Percentiles rank a stretch among this genome's conserved stretches.
Evolutionary conservation across 257 asterid genomes (phyloP).

Genomic region (Solanum acaule): DNA sequence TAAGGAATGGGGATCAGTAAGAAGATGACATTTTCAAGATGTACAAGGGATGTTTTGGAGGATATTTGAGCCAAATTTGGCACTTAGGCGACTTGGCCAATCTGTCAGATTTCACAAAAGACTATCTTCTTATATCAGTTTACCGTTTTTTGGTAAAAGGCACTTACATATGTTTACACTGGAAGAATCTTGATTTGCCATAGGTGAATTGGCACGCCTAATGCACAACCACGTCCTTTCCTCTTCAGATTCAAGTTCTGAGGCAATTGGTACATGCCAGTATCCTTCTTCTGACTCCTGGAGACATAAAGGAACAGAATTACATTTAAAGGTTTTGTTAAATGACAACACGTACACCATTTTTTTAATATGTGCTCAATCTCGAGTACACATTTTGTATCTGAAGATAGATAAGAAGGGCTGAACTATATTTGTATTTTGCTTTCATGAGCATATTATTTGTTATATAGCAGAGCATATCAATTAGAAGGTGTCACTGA

Average conservation of each 20-base stretch:
- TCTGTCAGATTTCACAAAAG: neutral
- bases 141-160: neutral
- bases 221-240: slow-evolving; percentile 69
- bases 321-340: neutral
- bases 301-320: slow-evolving; percentile 1
- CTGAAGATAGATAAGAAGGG: neutral
- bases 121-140: neutral
- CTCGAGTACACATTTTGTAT: neutral
- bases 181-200: slow-evolving; percentile 20
- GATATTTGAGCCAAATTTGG: neutral
- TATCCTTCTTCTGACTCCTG: slow-evolving; percentile 82
- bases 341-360: neutral
- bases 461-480: neutral
- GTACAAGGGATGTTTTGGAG: neutral
- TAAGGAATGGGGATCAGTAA: neutral
- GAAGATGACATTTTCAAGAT: neutral
- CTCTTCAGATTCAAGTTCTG: slow-evolving; percentile 48
- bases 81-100: neutral
- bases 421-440: neutral
- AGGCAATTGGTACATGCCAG: slow-evolving; percentile 76
- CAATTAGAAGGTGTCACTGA: slow-evolving; percentile 7
- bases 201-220: slow-evolving; percentile 36
- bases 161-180: slow-evolving; percentile 23
- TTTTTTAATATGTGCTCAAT: neutral
- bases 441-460: neutral